Percentiles rank a stretch among this genome's conserved stretches.
Evolutionary conservation across 179 eudicot genomes (phyloP).

Genomic region (Pouteria campechiana): DNA sequence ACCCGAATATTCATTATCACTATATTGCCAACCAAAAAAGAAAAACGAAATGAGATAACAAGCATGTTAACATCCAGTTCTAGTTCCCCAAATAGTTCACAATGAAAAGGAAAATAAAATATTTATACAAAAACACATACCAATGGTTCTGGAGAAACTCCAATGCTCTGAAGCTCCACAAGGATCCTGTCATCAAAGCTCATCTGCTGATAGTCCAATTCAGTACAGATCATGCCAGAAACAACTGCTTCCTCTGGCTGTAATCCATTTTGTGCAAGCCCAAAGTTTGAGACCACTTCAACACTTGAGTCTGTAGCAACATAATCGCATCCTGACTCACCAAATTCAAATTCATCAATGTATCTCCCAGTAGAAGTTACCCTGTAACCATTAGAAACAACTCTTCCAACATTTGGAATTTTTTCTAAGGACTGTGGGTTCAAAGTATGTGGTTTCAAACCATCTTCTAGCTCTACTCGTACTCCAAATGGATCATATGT

Average conservation of each 20-base stretch:
- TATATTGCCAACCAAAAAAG: too few relatives aligned
- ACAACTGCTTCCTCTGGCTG: slow-evolving; percentile 17
- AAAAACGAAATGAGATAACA: background rate
- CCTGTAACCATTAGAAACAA: slow-evolving; percentile 26
- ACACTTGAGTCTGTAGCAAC: slow-evolving; percentile 15
- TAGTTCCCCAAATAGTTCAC: too few relatives aligned
- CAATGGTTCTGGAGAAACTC: slow-evolving; percentile 41
- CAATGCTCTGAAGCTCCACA: slow-evolving; percentile 49
- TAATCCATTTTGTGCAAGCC: slow-evolving; percentile 20
- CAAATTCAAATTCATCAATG: slow-evolving; percentile 20
- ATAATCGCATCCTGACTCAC: slow-evolving; percentile 7
- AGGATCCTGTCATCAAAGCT: slow-evolving; percentile 48
- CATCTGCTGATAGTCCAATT: slow-evolving; percentile 32
- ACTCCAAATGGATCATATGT: slow-evolving; percentile 16
- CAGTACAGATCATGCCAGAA: slow-evolving; percentile 17
- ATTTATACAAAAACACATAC: slow-evolving; percentile 11
- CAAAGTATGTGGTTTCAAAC: slow-evolving; percentile 14
- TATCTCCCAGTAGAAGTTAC: slow-evolving; percentile 18
- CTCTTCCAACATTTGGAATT: slow-evolving; percentile 15
- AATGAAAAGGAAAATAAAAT: background rate
- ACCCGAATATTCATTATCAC: too few relatives aligned
- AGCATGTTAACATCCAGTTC: background rate
- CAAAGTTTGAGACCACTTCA: slow-evolving; percentile 9
- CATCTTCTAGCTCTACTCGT: slow-evolving; percentile 22
- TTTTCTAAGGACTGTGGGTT: slow-evolving; percentile 15